Evolutionary conservation across 1,139 yeast genomes (phyloP).

Genomic region (Magnusiomyces magnusii): DNA sequence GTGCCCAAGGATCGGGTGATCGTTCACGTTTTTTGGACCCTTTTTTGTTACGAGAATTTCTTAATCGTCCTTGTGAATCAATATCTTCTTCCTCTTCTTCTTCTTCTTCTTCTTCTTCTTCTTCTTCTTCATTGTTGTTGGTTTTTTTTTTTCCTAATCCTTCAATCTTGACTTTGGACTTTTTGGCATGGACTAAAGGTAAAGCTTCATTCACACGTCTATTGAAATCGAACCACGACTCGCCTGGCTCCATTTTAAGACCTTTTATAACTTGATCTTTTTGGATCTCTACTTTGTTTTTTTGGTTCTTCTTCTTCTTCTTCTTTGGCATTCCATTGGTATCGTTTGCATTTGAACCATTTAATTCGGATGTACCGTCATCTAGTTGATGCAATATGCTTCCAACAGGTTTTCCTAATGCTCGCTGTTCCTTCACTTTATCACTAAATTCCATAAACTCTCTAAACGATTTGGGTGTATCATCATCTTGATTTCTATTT

Average conservation of each 20-base stretch:
- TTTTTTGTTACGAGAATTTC: neutral
- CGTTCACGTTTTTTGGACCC: constrained; percentile 25
- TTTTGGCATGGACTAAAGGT: constrained; percentile 31
- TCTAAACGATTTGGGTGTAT: constrained; percentile 30
- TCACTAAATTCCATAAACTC: constrained; percentile 27
- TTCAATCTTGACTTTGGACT: neutral
- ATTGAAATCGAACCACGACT: constrained; percentile 32
- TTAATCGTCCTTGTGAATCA: neutral
- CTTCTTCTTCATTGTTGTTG: constrained; percentile 11
- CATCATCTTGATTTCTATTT: constrained; percentile 23
- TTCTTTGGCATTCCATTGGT: constrained; percentile 5
- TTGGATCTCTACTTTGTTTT: neutral
- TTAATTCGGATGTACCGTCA: neutral
- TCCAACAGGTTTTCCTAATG: neutral
- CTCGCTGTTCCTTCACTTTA: constrained; percentile 17
- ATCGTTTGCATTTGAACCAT: no score
- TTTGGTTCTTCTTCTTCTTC: constrained; percentile 6
- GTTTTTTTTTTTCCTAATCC: neutral
- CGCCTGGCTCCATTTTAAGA: constrained; percentile 30
- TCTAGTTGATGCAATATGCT: neutral
- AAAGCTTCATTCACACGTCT: constrained; percentile 37
- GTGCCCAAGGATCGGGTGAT: constrained; percentile 39
- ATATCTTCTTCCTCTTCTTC: constrained; percentile 22
- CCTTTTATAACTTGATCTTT: constrained; percentile 10
- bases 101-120: constrained; percentile 21